These are phyloP conservation scores for Ceratocystis variospora DNA, from an alignment of 2,329 filamentous ascomycete species.

Conservation along the genomic window DNA sequence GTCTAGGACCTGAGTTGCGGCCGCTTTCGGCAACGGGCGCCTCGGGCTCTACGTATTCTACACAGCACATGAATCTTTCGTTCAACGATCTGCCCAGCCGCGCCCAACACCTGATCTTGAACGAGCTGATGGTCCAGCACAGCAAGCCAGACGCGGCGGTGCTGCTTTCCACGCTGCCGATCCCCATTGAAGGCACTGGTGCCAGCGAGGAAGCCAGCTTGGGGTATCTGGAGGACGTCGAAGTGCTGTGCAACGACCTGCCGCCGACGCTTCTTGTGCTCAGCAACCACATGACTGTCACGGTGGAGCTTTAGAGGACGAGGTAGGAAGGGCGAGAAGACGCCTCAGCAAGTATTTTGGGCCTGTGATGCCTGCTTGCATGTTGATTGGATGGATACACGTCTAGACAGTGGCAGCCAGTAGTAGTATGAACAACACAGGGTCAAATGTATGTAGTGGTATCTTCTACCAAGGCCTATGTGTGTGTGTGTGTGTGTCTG, in stretches of 20 bases:
- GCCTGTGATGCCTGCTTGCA: constrained; percentile 20
- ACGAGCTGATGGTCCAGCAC: constrained; percentile 62
- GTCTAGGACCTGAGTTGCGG: background rate
- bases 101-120: constrained; percentile 74
- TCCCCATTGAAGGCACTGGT: constrained; percentile 63
- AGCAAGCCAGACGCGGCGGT: constrained; percentile 56
- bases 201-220: constrained; percentile 55
- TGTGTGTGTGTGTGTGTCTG: too few species aligned
- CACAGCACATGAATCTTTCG: constrained; percentile 53
- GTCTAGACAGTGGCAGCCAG: too few species aligned
- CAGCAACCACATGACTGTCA: constrained; percentile 84
- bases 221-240: constrained; percentile 62
- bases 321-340: constrained; percentile 14
- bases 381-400: background rate
- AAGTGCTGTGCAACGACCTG: constrained; percentile 62
- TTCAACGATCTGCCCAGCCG: constrained; percentile 80
- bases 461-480: too few species aligned
- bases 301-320: constrained; percentile 46
- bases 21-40: background rate
- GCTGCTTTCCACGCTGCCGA: constrained; percentile 69
- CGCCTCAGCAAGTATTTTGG: background rate
- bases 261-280: constrained; percentile 68
- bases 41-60: constrained; percentile 35
- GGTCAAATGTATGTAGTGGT: background rate
- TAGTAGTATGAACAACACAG: too few species aligned